Percentiles rank a stretch among this genome's conserved stretches.
Evolutionary conservation across 164 flowering plant genomes (phyloP).

Genomic region (Vitis rotundifolia): DNA sequence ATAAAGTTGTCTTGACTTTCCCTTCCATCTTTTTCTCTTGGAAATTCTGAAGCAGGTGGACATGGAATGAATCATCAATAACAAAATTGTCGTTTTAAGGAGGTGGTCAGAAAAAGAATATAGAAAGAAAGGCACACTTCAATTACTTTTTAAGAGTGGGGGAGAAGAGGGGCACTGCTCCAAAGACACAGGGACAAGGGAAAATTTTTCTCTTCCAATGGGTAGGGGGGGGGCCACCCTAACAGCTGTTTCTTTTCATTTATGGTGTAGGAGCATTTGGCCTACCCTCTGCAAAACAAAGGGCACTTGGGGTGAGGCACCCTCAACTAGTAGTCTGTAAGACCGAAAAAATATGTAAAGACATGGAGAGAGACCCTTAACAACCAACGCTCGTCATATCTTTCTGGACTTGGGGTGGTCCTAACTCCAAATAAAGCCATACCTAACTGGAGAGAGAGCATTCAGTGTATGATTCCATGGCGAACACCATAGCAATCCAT

Average conservation of each 20-base stretch:
- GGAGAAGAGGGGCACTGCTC: background rate
- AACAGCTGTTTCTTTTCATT: background rate
- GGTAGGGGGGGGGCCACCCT: background rate
- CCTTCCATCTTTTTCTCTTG: no score
- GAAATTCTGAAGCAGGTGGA: no score
- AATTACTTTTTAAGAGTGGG: background rate
- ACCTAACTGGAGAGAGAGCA: no score
- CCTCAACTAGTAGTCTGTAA: background rate
- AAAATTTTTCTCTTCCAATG: background rate
- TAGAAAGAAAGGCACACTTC: background rate
- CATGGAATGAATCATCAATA: no score
- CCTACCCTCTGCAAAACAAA: background rate
- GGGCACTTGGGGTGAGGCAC: background rate
- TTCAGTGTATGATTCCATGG: no score
- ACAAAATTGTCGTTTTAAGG: no score
- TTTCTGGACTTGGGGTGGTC: no score
- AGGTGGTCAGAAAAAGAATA: background rate
- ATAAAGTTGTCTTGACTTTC: no score
- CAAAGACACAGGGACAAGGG: background rate
- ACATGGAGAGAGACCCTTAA: background rate
- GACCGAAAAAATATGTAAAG: background rate
- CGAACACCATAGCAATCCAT: no score
- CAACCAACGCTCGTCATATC: no score
- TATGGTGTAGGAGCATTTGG: background rate
- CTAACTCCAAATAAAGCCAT: no score